Evolutionary conservation across 345 rosid genomes (phyloP).

Genomic region (Populus davidiana): DNA sequence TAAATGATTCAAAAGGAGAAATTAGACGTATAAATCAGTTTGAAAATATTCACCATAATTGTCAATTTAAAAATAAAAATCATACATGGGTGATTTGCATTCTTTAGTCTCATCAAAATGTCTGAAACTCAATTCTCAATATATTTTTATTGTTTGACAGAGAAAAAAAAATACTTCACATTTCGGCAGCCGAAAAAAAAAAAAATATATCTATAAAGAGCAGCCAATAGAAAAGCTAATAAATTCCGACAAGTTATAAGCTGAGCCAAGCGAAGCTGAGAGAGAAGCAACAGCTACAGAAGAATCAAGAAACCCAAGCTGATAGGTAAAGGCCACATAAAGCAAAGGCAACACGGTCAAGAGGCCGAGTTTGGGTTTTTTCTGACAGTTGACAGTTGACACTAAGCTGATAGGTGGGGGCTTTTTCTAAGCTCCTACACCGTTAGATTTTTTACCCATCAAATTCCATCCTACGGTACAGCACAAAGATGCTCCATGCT

Average conservation of each 20-base stretch:
- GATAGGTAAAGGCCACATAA: background rate
- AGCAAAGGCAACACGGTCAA: background rate
- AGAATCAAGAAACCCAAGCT: background rate
- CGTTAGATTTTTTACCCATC: conserved; percentile 3
- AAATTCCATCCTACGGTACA: background rate
- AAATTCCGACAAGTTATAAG: background rate
- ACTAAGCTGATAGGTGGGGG: background rate
- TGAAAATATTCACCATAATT: background rate
- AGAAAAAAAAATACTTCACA: too few species aligned
- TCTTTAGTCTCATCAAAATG: background rate
- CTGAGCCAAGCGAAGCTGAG: background rate
- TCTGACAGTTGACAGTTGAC: background rate
- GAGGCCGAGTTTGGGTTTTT: background rate
- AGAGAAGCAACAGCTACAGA: background rate
- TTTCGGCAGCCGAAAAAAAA: too few species aligned
- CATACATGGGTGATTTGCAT: too few species aligned
- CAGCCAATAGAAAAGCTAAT: background rate
- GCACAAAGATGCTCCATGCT: background rate
- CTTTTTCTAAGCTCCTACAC: background rate
- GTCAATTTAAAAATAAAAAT: too few species aligned
- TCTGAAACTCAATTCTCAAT: background rate
- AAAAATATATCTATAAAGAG: background rate
- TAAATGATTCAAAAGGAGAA: too few species aligned
- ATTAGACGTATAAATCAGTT: background rate
- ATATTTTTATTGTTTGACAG: background rate